These are phyloP conservation scores for Gonium pectorale DNA, from an alignment of 139 green algal species.

Conservation along the genomic window DNA sequence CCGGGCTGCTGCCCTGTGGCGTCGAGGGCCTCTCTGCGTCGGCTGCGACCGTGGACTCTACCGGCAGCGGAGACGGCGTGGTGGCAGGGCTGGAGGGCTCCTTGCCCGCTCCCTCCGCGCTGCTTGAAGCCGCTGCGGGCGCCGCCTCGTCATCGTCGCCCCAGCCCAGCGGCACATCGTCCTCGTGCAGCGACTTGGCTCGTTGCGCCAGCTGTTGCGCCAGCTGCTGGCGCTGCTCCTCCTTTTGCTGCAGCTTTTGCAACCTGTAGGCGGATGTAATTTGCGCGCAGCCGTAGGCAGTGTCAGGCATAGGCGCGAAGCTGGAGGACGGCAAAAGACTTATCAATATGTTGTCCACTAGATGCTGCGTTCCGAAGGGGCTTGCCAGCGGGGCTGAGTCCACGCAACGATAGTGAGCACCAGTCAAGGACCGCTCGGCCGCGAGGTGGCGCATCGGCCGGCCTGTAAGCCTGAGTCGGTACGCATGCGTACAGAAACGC, in stretches of 20 bases:
- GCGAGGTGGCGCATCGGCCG: not conserved
- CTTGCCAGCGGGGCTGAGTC: not conserved
- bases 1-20: not conserved
- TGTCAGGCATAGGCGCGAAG: not conserved
- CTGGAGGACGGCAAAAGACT: not conserved
- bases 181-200: constrained; percentile 56
- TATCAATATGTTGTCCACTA: not conserved
- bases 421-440: too few species aligned
- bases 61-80: not conserved
- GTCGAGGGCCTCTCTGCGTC: not conserved
- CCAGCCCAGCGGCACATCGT: constrained; percentile 70
- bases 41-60: not conserved
- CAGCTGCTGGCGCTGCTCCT: constrained; percentile 71
- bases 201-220: constrained; percentile 68
- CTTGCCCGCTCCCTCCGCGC: not conserved
- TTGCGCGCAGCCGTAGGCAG: too few species aligned
- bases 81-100: not conserved
- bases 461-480: not conserved
- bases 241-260: constrained; percentile 72
- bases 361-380: not conserved
- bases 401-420: too few species aligned
- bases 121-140: not conserved
- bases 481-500: not conserved
- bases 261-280: constrained; percentile 52
- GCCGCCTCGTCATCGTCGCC: constrained; percentile 54